These are phyloP conservation scores for Lizonia empirigonia DNA, from an alignment of 2,329 filamentous ascomycete species.

Conservation along the genomic window DNA sequence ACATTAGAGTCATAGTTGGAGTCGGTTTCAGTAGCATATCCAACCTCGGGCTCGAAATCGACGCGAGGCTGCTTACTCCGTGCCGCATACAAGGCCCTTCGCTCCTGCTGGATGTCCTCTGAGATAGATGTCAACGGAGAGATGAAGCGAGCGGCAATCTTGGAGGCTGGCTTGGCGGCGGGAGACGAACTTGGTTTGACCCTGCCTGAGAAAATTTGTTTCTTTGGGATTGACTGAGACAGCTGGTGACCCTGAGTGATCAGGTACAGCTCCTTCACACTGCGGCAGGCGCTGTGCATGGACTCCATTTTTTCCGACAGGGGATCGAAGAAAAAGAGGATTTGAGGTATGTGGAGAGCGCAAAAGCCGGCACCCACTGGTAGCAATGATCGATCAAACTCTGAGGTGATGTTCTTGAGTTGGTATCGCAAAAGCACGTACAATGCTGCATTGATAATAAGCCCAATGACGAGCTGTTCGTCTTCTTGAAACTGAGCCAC, in stretches of 20 bases:
- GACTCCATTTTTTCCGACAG: background rate
- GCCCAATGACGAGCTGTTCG: background rate
- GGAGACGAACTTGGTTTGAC: background rate
- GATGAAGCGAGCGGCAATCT: conserved; percentile 3
- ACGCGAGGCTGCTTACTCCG: background rate
- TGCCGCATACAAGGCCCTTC: background rate
- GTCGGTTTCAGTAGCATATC: conserved; percentile 4
- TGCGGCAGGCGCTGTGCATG: background rate
- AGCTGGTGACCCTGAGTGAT: background rate
- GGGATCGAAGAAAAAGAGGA: background rate
- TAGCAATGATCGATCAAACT: conserved; percentile 1
- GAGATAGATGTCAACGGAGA: conserved; percentile 7
- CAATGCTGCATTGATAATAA: background rate
- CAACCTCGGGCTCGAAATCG: background rate
- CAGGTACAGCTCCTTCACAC: background rate
- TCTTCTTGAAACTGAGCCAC: background rate
- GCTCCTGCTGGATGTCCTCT: conserved; percentile 10
- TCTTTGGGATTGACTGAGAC: no score
- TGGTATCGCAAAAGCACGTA: conserved; percentile 1
- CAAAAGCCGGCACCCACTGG: background rate
- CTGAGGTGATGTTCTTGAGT: conserved; percentile 1
- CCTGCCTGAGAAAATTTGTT: no score
- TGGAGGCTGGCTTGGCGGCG: background rate
- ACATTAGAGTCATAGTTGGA: conserved; percentile 10
- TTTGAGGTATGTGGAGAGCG: background rate